Conservation (phyloP, 129 eudicot genomes). For the Artemisia argyi region DNA sequence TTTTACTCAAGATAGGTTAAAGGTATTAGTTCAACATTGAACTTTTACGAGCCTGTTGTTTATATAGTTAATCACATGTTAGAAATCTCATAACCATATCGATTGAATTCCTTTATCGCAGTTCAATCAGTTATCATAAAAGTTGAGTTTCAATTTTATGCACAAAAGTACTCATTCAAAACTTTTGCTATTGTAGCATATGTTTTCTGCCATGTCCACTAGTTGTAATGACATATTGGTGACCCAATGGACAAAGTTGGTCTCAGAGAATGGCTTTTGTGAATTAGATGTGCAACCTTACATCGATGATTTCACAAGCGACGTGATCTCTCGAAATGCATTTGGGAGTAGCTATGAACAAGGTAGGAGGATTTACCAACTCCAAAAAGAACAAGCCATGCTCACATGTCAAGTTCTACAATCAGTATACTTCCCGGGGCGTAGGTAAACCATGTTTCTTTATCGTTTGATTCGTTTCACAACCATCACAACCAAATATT, state of each 20-base stretch:
- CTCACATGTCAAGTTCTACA: conserved; percentile 54
- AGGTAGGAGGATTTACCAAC: conserved; percentile 56
- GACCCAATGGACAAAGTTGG: conserved; percentile 50
- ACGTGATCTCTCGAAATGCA: conserved; percentile 64
- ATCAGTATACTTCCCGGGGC: conserved; percentile 68
- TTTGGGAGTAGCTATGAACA: conserved; percentile 61
- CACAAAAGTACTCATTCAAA: not conserved
- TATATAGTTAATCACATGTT: no score
- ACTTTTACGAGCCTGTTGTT: no score
- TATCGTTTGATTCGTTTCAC: not conserved
- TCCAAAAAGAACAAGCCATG: conserved; percentile 65
- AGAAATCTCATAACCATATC: no score
- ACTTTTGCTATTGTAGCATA: conserved; percentile 31
- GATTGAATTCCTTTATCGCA: no score
- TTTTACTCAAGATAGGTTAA: conserved; percentile 53
- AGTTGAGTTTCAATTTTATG: not conserved
- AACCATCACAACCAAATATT: not conserved
- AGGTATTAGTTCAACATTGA: conserved; percentile 34
- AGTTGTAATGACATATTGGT: conserved; percentile 56
- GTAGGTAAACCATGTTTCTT: conserved; percentile 39
- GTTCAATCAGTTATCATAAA: no score
- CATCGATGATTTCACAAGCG: conserved; percentile 49
- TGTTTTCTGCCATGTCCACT: conserved; percentile 59
- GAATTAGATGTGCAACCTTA: conserved; percentile 66
- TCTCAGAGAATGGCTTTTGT: conserved; percentile 16